Percentiles rank a stretch among this genome's conserved stretches.
Conservation (phyloP, 1,284 basidiomycete species). For the Leccinum subspadiceum region DNA sequence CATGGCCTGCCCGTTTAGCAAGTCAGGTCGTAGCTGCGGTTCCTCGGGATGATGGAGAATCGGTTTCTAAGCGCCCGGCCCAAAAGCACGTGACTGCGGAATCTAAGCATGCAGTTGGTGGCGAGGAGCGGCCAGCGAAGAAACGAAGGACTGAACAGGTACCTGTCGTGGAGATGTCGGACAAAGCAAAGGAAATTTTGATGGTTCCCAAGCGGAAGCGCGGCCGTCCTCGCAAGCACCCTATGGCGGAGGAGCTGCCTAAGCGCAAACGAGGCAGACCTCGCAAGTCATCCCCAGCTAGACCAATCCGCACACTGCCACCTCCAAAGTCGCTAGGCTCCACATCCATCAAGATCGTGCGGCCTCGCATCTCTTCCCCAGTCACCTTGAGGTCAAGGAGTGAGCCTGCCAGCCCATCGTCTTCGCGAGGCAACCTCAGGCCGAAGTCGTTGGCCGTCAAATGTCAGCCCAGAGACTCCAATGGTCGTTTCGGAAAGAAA, state of each 20-base stretch:
- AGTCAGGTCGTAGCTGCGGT: constrained; percentile 45
- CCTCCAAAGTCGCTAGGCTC: constrained; percentile 11
- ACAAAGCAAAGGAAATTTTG: constrained; percentile 36
- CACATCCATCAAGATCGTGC: constrained; percentile 17
- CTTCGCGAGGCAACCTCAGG: constrained; percentile 29
- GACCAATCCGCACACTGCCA: constrained; percentile 11
- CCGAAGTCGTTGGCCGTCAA: constrained; percentile 50
- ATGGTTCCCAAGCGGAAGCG: constrained; percentile 34
- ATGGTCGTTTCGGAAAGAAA: constrained; percentile 53
- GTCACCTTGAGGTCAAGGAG: constrained; percentile 23
- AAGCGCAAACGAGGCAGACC: constrained; percentile 38
- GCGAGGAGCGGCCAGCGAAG: constrained; percentile 44
- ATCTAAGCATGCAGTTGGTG: constrained; percentile 49
- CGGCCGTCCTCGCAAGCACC: constrained; percentile 38
- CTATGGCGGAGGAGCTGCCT: constrained; percentile 31
- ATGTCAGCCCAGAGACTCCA: constrained; percentile 47
- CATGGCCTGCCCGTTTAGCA: constrained; percentile 66
- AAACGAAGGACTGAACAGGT: constrained; percentile 40
- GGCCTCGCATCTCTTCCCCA: constrained; percentile 20
- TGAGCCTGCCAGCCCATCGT: constrained; percentile 28
- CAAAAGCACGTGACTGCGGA: constrained; percentile 52
- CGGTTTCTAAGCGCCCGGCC: constrained; percentile 43
- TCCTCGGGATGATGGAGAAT: constrained; percentile 51
- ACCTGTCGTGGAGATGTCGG: constrained; percentile 37
- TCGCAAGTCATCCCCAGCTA: constrained; percentile 30